These are phyloP conservation scores for Ogataea degrootiae DNA, from an alignment of 805 yeast species.

Conservation along the genomic window DNA sequence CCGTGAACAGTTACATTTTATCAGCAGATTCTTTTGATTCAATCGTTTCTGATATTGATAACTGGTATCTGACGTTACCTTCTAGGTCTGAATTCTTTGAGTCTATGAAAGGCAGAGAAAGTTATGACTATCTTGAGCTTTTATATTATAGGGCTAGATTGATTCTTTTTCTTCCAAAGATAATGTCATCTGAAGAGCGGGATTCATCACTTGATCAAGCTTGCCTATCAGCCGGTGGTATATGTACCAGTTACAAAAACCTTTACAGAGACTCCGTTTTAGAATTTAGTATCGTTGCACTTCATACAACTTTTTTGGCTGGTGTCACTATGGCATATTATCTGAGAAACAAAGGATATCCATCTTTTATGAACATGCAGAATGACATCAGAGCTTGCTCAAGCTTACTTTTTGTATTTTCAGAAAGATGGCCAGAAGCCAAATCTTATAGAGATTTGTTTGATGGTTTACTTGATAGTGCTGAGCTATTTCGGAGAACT, in stretches of 20 bases:
- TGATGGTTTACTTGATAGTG: constrained; percentile 21
- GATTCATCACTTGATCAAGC: constrained; percentile 13
- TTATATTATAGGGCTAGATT: constrained; percentile 16
- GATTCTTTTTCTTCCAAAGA: constrained; percentile 14
- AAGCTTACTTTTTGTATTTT: constrained; percentile 23
- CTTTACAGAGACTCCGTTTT: constrained; percentile 18
- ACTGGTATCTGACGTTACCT: constrained; percentile 12
- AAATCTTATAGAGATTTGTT: constrained; percentile 22
- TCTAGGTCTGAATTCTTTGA: constrained; percentile 8
- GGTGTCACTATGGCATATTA: constrained; percentile 26
- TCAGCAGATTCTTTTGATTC: constrained; percentile 12
- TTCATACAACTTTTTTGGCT: constrained; percentile 21
- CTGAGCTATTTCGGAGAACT: constrained; percentile 8
- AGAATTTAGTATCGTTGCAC: constrained; percentile 20
- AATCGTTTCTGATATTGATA: constrained; percentile 12
- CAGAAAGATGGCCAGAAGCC: constrained; percentile 26
- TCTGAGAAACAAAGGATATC: constrained; percentile 19
- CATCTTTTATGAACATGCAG: constrained; percentile 17
- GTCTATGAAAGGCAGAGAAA: constrained; percentile 12
- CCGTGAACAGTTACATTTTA: constrained; percentile 10
- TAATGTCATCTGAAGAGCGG: constrained; percentile 12
- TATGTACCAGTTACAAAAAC: constrained; percentile 15
- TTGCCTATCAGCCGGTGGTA: constrained; percentile 20
- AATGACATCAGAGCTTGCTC: constrained; percentile 26
- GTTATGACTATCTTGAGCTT: constrained; percentile 17